These are phyloP conservation scores for Aspergillus pseudoterreus DNA, from an alignment of 2,329 filamentous ascomycete genomes.

Conservation along the genomic window DNA sequence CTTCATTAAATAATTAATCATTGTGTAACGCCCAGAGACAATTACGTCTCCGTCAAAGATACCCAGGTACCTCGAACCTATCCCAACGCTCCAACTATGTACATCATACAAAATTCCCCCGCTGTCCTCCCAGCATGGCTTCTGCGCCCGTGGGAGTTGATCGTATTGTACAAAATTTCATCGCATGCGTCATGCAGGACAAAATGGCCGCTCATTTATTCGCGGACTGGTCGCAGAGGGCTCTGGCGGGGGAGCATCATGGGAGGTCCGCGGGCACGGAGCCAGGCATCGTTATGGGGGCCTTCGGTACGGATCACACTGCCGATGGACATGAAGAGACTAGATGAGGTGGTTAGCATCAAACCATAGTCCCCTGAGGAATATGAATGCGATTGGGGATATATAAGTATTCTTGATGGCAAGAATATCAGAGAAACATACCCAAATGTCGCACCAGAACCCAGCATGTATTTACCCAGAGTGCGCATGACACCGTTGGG, in stretches of 20 bases:
- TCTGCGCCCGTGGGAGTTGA: slow-evolving; percentile 6
- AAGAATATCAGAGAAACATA: slow-evolving; percentile 42
- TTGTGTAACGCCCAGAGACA: slow-evolving; percentile 13
- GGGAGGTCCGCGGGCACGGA: slow-evolving; percentile 68
- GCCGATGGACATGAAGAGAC: slow-evolving; percentile 98
- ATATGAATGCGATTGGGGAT: neutral
- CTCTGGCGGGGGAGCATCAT: slow-evolving; percentile 59
- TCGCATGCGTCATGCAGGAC: neutral
- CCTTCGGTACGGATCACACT: slow-evolving; percentile 93
- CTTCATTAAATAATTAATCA: slow-evolving; percentile 19
- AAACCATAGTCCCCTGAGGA: neutral
- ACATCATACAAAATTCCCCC: slow-evolving; percentile 12
- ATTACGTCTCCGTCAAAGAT: slow-evolving; percentile 6
- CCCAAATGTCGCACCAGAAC: slow-evolving; percentile 94
- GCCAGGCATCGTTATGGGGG: slow-evolving; percentile 72
- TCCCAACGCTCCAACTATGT: slow-evolving; percentile 13
- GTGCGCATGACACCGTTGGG: slow-evolving; percentile 92
- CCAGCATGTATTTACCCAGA: slow-evolving; percentile 93
- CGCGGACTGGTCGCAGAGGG: slow-evolving; percentile 28
- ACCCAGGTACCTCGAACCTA: slow-evolving; percentile 4
- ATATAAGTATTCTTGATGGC: no score
- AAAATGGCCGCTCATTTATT: slow-evolving; percentile 19
- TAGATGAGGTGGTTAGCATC: slow-evolving; percentile 22
- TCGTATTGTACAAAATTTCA: slow-evolving; percentile 30
- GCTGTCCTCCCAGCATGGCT: neutral